phyloP scores from a whole-genome alignment of 345 rosid genomes.

The Hibiscus trionum region DNA sequence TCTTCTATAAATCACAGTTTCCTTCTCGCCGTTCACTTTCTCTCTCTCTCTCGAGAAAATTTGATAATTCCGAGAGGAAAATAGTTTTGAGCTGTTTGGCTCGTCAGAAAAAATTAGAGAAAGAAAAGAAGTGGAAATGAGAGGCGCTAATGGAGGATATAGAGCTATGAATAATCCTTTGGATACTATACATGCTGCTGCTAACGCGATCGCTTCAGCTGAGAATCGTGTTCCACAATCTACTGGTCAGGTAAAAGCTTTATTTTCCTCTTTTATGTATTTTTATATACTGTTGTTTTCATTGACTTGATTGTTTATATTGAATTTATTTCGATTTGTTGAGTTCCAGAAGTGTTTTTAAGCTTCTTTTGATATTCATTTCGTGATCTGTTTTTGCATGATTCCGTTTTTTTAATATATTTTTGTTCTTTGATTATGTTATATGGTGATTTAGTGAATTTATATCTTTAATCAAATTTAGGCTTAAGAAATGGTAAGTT shows the following conservation, averaged over 20 bases:
- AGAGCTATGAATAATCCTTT: slow-evolving; percentile 36
- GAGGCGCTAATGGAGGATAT: slow-evolving; percentile 32
- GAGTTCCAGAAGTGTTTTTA: background rate
- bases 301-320: background rate
- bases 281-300: background rate
- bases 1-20: background rate
- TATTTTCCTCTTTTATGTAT: slow-evolving; percentile 5
- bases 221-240: slow-evolving; percentile 60
- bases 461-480: background rate
- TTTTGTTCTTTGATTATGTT: slow-evolving; percentile 6
- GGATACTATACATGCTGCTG: slow-evolving; percentile 82
- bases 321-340: background rate
- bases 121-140: slow-evolving; percentile 25
- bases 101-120: background rate
- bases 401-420: background rate
- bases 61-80: slow-evolving; percentile 15
- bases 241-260: slow-evolving; percentile 37
- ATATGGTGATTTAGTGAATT: background rate
- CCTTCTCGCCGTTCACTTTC: background rate
- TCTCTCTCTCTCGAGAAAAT: slow-evolving; percentile 9
- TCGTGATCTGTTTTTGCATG: slow-evolving; percentile 16
- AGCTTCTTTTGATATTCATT: background rate
- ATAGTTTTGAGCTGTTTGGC: slow-evolving; percentile 2
- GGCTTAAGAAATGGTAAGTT: background rate
- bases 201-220: slow-evolving; percentile 73